Base-by-base conservation (phyloP, 495 filamentous ascomycete species). In the Xylaria castorea region DNA sequence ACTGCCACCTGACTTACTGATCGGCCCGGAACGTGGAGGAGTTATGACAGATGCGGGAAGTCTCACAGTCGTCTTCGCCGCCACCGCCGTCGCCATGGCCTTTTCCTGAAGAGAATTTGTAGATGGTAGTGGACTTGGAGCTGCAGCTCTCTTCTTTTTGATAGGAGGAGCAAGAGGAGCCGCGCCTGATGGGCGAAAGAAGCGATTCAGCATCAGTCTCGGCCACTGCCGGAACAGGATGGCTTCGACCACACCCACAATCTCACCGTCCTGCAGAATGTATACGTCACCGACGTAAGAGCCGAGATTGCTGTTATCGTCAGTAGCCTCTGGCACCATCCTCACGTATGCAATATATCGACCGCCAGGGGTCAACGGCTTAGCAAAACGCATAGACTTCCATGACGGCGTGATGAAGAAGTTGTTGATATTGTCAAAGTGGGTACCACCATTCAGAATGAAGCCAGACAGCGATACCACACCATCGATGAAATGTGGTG, bases 361-460 rank as follows among this genome's bases (percentile, higher is more conserved):
- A 9, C 16, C 58, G 2, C 58, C 58, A 16, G 58, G 58, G 3
- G 18, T 36, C 30, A 61, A 14, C 5, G 58, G 58, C 58, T 25
- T 61, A 14, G 58, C 30, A n/a, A 61, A 61, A 6, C 58, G 58
- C 58, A 61, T 61, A 9, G 58, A 61, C 58, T 25, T 61, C 58
- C 58, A 61, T 20, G 58, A 61, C 58, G 58, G 58, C 58, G 58
- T 61, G 58, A 61, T 61, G 58, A 61, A 61, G 86, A 80, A 46
- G 89, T 86, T 0, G 84, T 85, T 42, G 91, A 86, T 5, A 85
- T 86, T 16, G 79, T 84, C 75, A 90, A 89, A 70, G 86, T 90
- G n/a, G 11, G 58, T 61, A 11, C 58, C 58, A 18, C 87, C 90
- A 74, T 93, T 93, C 81, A 93, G 86, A 34, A 89, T 86, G 76